phyloP scores from a whole-genome alignment of 768 basidiomycete species.

The Kwoniella sp. region DNA sequence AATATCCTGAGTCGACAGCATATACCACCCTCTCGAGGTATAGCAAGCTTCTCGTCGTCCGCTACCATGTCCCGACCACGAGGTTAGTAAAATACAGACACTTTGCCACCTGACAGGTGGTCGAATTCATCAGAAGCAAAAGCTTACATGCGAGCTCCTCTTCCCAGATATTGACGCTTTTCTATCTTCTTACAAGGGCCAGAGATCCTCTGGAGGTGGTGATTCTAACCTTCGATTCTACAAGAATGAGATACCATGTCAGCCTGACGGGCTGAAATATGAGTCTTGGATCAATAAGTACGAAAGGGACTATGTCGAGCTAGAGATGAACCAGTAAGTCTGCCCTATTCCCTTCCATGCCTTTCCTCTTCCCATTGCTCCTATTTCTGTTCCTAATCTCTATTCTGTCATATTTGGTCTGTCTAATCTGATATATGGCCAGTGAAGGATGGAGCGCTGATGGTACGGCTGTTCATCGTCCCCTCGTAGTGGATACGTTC shows the following conservation, averaged over 20 bases:
- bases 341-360: no score
- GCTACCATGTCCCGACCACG: slow-evolving; percentile 13
- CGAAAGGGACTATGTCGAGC: slow-evolving; percentile 33
- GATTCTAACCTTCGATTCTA: slow-evolving; percentile 42
- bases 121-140: no score
- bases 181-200: slow-evolving; percentile 32
- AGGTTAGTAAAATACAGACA: slow-evolving; percentile 7
- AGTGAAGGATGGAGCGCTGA: no score
- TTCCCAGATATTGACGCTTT: slow-evolving; percentile 35
- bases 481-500: slow-evolving; percentile 35
- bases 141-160: no score
- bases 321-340: slow-evolving; percentile 49
- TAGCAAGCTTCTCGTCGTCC: background rate
- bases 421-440: no score
- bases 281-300: slow-evolving; percentile 38
- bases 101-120: no score
- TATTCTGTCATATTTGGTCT: no score
- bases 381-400: no score
- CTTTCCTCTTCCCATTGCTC: no score
- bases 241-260: slow-evolving; percentile 24
- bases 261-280: slow-evolving; percentile 32
- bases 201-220: background rate
- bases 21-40: no score
- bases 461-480: no score
- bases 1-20: background rate